Conservation (phyloP, 306 rosid genomes). For the Castanospermum australe region DNA sequence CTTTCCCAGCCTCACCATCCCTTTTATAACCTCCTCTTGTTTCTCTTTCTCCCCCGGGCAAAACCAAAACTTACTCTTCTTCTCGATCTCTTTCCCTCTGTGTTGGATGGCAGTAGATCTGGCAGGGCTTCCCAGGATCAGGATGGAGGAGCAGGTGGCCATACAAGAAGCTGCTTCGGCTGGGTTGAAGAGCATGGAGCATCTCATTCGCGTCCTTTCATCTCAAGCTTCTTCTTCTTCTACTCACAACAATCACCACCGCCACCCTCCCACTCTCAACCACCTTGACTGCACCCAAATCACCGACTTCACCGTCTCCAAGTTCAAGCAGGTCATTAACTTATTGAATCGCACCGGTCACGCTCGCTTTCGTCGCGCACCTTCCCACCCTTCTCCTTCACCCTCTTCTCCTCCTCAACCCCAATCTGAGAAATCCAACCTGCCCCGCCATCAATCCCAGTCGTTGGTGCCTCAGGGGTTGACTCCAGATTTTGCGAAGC, state of each 20-base stretch:
- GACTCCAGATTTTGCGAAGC: conserved; percentile 28
- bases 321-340: conserved; percentile 71
- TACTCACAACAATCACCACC: neutral
- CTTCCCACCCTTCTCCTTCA: conserved; percentile 17
- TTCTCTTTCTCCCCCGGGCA: neutral
- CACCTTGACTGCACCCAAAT: conserved; percentile 53
- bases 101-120: conserved; percentile 53
- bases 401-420: neutral
- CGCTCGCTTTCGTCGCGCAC: conserved; percentile 89
- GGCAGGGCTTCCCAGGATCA: neutral
- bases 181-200: conserved; percentile 74
- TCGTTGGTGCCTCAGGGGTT: neutral
- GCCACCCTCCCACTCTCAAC: neutral
- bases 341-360: conserved; percentile 82
- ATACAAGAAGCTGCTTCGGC: conserved; percentile 75
- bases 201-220: conserved; percentile 55
- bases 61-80: neutral
- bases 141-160: conserved; percentile 50
- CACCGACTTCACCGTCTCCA: conserved; percentile 77
- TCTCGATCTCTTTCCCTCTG: neutral
- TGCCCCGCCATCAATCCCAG: neutral
- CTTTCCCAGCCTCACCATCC: conserved; percentile 35
- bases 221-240: conserved; percentile 22
- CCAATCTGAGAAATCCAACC: neutral
- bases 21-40: conserved; percentile 34